Percentiles rank a stretch among this genome's conserved stretches.
These are phyloP conservation scores for Leishmania turanica DNA, from an alignment of 208 protist species.

Conservation along the genomic window DNA sequence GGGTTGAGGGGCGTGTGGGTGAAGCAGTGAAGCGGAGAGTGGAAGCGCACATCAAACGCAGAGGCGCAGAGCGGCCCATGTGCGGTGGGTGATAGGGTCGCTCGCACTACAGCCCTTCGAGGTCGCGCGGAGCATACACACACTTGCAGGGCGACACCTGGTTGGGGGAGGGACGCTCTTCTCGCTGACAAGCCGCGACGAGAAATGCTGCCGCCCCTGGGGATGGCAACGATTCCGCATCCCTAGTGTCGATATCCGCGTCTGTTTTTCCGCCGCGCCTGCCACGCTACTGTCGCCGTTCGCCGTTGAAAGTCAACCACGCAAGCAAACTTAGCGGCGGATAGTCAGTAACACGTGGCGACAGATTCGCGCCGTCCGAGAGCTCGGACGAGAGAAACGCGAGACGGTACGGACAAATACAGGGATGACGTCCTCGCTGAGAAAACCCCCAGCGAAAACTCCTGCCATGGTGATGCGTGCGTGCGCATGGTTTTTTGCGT, in stretches of 20 bases:
- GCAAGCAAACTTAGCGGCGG: background rate
- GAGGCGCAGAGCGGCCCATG: background rate
- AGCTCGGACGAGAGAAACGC: background rate
- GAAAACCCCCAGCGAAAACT: background rate
- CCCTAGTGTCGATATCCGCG: background rate
- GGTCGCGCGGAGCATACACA: background rate
- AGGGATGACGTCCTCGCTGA: background rate
- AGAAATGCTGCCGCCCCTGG: background rate
- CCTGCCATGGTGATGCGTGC: background rate
- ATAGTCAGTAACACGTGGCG: background rate
- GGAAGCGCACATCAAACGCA: background rate
- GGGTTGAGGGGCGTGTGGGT: background rate
- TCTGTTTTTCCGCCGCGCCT: background rate
- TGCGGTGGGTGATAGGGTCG: background rate
- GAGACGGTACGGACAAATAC: background rate
- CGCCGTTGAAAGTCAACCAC: background rate
- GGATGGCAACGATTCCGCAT: background rate
- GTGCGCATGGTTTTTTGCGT: background rate
- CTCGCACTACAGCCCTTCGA: background rate
- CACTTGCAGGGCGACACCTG: background rate
- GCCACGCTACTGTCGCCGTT: background rate
- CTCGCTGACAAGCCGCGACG: background rate
- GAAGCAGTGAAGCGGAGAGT: background rate
- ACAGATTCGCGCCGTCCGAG: background rate
- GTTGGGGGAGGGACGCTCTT: background rate